Percentiles rank a stretch among this genome's conserved stretches.
phyloP scores from a whole-genome alignment of 345 rosid genomes.

The Melastoma malabathricum region DNA sequence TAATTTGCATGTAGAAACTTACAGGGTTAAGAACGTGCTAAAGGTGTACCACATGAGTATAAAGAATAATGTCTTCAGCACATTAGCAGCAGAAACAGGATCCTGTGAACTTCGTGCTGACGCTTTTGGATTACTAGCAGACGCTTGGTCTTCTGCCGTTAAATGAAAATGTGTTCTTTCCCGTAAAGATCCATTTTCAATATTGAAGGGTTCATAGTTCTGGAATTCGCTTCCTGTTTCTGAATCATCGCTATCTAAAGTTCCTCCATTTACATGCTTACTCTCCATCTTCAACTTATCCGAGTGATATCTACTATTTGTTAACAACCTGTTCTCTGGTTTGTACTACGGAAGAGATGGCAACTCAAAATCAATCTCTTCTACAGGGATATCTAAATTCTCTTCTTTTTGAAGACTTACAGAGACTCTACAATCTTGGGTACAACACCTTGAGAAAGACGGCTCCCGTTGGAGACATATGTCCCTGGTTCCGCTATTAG shows the following conservation, averaged over 20 bases:
- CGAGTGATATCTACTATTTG: conserved; percentile 10
- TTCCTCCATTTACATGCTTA: conserved; percentile 32
- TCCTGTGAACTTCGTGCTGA: conserved; percentile 22
- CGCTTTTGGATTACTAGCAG: conserved; percentile 14
- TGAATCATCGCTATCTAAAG: conserved; percentile 13
- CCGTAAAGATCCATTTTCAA: conserved; percentile 39
- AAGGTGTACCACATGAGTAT: conserved; percentile 97
- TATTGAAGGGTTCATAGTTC: conserved; percentile 35
- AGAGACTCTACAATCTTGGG: conserved; percentile 15
- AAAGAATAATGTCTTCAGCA: conserved; percentile 80
- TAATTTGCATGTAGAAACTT: conserved; percentile 22
- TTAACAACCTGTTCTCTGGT: conserved; percentile 16
- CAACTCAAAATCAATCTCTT: conserved; percentile 19
- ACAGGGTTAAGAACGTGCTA: conserved; percentile 98
- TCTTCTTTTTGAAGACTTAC: conserved; percentile 7
- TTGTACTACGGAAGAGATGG: conserved; percentile 17
- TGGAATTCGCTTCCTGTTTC: conserved; percentile 19
- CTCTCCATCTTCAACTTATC: conserved; percentile 24
- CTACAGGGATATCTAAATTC: conserved; percentile 9
- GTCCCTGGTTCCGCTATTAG: conserved; percentile 13
- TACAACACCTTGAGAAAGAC: conserved; percentile 31
- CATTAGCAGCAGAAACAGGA: conserved; percentile 48
- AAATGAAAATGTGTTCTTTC: conserved; percentile 20
- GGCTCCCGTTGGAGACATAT: conserved; percentile 21
- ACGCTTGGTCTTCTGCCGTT: conserved; percentile 21